Evolutionary conservation across 2,329 filamentous ascomycete genomes (phyloP).

Genomic region (Hysterium pulicare): DNA sequence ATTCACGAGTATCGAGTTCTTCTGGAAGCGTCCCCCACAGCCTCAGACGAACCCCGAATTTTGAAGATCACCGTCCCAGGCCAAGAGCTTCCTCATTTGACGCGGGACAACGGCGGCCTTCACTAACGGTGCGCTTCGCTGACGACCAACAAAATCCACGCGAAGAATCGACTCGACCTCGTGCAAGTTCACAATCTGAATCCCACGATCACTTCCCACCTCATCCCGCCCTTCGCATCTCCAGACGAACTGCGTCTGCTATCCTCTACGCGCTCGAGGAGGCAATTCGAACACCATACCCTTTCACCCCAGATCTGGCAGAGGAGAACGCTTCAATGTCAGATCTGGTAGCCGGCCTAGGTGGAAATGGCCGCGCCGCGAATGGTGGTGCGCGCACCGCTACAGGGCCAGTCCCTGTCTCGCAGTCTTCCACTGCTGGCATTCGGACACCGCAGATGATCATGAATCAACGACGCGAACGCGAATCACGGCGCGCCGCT

Average conservation of each 20-base stretch:
- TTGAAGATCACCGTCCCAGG: constrained; percentile 44
- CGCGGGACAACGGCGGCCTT: constrained; percentile 24
- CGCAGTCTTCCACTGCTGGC: constrained; percentile 50
- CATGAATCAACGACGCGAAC: constrained; percentile 79
- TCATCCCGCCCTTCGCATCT: constrained; percentile 65
- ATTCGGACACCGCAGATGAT: constrained; percentile 86
- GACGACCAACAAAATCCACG: constrained; percentile 22
- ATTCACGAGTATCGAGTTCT: constrained; percentile 51
- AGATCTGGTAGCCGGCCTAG: constrained; percentile 63
- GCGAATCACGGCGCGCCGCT: constrained; percentile 67
- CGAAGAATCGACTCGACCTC: constrained; percentile 30
- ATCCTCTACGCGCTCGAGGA: constrained; percentile 92
- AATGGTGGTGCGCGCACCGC: constrained; percentile 56
- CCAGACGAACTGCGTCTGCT: constrained; percentile 79
- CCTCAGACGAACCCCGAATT: constrained; percentile 53
- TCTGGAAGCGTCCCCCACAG: constrained; percentile 49
- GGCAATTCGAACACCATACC: constrained; percentile 75
- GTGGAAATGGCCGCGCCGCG: constrained; percentile 54
- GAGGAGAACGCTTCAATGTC: constrained; percentile 94
- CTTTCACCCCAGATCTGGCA: constrained; percentile 76
- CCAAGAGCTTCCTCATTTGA: constrained; percentile 45
- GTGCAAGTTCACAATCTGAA: constrained; percentile 24
- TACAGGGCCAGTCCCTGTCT: constrained; percentile 52
- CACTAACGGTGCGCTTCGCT: constrained; percentile 33
- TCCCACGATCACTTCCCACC: constrained; percentile 30